These are phyloP conservation scores for Tolypocladium tropicale DNA, from an alignment of 2,329 filamentous ascomycete species.

Conservation along the genomic window DNA sequence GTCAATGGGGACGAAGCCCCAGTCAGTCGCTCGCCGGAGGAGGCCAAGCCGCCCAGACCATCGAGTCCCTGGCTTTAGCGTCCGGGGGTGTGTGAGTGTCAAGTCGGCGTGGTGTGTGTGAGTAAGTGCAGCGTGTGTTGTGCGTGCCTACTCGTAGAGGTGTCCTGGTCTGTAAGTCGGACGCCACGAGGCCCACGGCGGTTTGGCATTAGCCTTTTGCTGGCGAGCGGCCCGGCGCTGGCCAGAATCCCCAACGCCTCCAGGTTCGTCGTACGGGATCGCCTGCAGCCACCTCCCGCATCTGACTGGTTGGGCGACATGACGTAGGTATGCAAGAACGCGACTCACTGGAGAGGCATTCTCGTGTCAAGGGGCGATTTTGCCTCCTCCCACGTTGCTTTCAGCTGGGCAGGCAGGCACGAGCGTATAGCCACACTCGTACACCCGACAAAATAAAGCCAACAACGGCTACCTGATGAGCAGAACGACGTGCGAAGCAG, in stretches of 20 bases:
- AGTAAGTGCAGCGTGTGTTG: neutral
- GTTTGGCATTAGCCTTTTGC: neutral
- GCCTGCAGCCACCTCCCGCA: neutral
- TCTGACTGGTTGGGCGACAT: neutral
- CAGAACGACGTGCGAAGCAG: neutral
- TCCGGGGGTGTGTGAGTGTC: neutral
- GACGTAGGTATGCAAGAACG: neutral
- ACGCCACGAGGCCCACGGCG: neutral
- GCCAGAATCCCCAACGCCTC: neutral
- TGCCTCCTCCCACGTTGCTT: neutral
- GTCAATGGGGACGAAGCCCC: neutral
- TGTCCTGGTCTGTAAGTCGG: neutral
- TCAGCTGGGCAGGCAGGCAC: neutral
- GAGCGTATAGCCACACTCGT: neutral
- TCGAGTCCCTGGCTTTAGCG: neutral
- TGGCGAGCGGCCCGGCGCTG: neutral
- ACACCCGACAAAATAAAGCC: neutral
- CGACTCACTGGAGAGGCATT: neutral
- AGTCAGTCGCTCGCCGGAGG: neutral
- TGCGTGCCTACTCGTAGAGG: no score
- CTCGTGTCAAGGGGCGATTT: neutral
- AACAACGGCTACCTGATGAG: no score
- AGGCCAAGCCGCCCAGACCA: neutral
- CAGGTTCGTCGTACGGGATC: neutral
- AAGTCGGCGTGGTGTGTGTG: neutral